These are phyloP conservation scores for Gossypium stocksii DNA, from an alignment of 345 rosid species.

Conservation along the genomic window DNA sequence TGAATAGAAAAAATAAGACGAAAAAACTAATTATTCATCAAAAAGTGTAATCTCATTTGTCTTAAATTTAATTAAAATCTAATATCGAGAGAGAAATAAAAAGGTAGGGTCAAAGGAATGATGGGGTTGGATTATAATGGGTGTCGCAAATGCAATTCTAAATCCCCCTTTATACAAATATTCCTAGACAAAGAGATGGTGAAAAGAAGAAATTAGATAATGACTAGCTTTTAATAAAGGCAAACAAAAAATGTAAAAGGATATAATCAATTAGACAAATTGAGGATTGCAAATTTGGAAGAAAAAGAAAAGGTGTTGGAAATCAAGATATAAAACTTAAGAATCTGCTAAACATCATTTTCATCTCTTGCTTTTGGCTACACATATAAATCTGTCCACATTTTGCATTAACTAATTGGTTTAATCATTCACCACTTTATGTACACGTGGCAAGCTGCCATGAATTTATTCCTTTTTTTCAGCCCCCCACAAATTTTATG, in stretches of 20 bases:
- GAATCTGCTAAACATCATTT: conserved; percentile 14
- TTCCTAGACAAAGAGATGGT: conserved; percentile 13
- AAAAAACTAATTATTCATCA: too few species aligned
- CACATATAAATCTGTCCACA: neutral
- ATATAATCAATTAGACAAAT: conserved; percentile 13
- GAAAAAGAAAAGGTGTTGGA: neutral
- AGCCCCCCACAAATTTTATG: neutral
- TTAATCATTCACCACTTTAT: neutral
- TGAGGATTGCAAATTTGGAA: neutral
- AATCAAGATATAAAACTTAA: neutral
- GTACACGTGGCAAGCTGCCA: neutral
- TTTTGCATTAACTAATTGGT: neutral
- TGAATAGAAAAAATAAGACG: too few species aligned
- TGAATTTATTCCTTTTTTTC: neutral
- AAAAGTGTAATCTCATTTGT: too few species aligned
- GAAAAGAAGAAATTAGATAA: neutral
- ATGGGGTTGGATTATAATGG: neutral
- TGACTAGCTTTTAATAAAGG: conserved; percentile 5
- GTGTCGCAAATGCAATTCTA: neutral
- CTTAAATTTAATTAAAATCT: too few species aligned
- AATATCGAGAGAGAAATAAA: neutral
- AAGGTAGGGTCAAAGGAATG: neutral
- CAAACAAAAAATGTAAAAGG: neutral
- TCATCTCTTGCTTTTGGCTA: conserved; percentile 5
- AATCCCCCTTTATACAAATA: neutral